Evolutionary conservation across 1,284 basidiomycete genomes (phyloP).

Genomic region (Trichosporon asahii): DNA sequence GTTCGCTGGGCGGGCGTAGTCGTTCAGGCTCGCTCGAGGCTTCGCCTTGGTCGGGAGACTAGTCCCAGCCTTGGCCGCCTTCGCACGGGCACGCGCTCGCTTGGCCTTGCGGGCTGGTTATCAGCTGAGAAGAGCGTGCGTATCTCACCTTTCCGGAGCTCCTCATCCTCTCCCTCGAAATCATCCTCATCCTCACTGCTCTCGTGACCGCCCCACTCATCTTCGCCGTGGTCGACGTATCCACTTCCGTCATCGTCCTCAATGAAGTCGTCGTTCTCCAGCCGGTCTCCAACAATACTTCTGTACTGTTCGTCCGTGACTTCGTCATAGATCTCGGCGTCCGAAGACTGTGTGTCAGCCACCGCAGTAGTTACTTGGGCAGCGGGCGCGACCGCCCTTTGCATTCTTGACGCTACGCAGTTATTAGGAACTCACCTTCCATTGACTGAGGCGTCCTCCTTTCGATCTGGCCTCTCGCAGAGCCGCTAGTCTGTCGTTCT

Average conservation of each 20-base stretch:
- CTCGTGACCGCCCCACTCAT: slow-evolving; percentile 70
- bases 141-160: slow-evolving; percentile 40
- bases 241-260: slow-evolving; percentile 88
- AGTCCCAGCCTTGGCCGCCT: slow-evolving; percentile 26
- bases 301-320: slow-evolving; percentile 90
- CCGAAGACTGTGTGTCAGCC: slow-evolving; percentile 53
- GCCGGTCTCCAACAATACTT: slow-evolving; percentile 74
- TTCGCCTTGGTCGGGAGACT: slow-evolving; percentile 48
- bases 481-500: slow-evolving; percentile 4
- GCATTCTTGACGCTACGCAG: too few species aligned
- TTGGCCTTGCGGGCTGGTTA: slow-evolving; percentile 39
- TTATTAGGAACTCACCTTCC: background rate
- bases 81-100: slow-evolving; percentile 35
- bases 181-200: slow-evolving; percentile 51
- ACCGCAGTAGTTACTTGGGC: too few species aligned
- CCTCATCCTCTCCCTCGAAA: slow-evolving; percentile 52
- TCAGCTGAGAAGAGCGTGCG: background rate
- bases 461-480: background rate
- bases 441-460: slow-evolving; percentile 1
- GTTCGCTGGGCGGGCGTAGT: slow-evolving; percentile 54
- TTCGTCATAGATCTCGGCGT: slow-evolving; percentile 80
- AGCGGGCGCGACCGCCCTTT: too few species aligned
- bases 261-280: slow-evolving; percentile 89
- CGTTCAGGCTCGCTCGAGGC: slow-evolving; percentile 49
- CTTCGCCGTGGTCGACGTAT: slow-evolving; percentile 94